Evolutionary conservation across 1,284 basidiomycete genomes (phyloP).

Genomic region (Entoloma clypeatum): DNA sequence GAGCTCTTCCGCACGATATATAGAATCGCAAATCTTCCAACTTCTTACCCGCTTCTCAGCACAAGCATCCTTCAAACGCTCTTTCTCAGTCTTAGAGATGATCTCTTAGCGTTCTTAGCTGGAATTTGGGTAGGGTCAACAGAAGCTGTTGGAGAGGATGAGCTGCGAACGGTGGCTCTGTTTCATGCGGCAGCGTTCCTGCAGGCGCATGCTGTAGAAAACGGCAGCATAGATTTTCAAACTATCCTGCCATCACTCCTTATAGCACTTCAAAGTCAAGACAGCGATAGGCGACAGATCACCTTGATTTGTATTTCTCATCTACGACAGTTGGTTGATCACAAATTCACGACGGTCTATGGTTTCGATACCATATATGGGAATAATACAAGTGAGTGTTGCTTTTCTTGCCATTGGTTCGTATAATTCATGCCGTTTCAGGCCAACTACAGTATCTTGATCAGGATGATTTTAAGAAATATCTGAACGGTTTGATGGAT

Average conservation of each 20-base stretch:
- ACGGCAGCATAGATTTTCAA: conserved; percentile 78
- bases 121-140: conserved; percentile 52
- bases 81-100: conserved; percentile 67
- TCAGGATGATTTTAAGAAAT: conserved; percentile 64
- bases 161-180: conserved; percentile 44
- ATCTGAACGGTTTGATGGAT: conserved; percentile 55
- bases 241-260: conserved; percentile 78
- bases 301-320: conserved; percentile 63
- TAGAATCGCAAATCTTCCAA: conserved; percentile 52
- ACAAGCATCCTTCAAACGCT: conserved; percentile 58
- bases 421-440: conserved; percentile 5
- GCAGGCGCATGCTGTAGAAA: conserved; percentile 57
- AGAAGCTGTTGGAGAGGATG: conserved; percentile 16
- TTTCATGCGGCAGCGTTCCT: conserved; percentile 74
- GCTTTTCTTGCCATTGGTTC: conserved; percentile 11
- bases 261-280: conserved; percentile 55
- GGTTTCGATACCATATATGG: conserved; percentile 86
- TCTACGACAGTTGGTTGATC: conserved; percentile 40
- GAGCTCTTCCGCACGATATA: conserved; percentile 61
- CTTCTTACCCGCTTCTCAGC: conserved; percentile 44
- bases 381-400: conserved; percentile 49
- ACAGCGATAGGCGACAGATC: conserved; percentile 56
- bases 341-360: conserved; percentile 62
- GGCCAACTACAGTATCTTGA: conserved; percentile 79
- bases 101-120: conserved; percentile 78